Conservation (phyloP, 2,329 filamentous ascomycete species). For the Bipolaris victoriae region DNA sequence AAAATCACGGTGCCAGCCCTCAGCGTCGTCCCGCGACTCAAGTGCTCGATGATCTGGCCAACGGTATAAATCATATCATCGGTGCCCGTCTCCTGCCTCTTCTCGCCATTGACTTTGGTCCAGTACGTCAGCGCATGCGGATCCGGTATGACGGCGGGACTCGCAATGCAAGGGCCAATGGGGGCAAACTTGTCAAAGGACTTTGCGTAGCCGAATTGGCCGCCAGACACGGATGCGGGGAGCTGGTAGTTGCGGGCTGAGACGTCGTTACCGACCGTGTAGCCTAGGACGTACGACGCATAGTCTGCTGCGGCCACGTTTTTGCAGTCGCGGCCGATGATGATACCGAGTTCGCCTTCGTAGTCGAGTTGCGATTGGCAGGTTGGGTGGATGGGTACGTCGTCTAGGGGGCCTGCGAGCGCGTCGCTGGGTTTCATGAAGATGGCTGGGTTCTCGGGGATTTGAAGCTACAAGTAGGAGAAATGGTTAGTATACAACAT, state of each 20-base stretch:
- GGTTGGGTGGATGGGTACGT: slow-evolving; percentile 38
- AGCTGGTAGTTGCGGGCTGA: slow-evolving; percentile 63
- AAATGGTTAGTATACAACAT: background rate
- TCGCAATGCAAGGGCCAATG: slow-evolving; percentile 52
- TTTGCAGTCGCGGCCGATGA: slow-evolving; percentile 44
- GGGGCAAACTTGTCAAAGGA: slow-evolving; percentile 55
- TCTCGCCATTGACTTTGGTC: slow-evolving; percentile 54
- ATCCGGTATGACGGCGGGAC: slow-evolving; percentile 38
- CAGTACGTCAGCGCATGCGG: slow-evolving; percentile 43
- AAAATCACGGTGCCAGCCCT: slow-evolving; percentile 56
- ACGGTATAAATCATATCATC: slow-evolving; percentile 58
- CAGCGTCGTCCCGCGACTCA: slow-evolving; percentile 56
- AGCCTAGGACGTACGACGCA: slow-evolving; percentile 66
- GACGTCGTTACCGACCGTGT: slow-evolving; percentile 68
- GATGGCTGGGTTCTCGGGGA: slow-evolving; percentile 43
- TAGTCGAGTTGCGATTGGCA: slow-evolving; percentile 46
- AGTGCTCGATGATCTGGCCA: slow-evolving; percentile 52
- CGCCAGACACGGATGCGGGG: slow-evolving; percentile 39
- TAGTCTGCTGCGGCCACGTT: slow-evolving; percentile 60
- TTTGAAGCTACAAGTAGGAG: slow-evolving; percentile 23
- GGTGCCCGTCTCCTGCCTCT: slow-evolving; percentile 51
- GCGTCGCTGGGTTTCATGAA: slow-evolving; percentile 48
- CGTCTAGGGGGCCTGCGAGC: slow-evolving; percentile 41
- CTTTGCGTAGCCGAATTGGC: slow-evolving; percentile 53
- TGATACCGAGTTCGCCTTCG: slow-evolving; percentile 48